Conservation (phyloP, 2,329 filamentous ascomycete genomes). For the Ophiostoma sp. region DNA sequence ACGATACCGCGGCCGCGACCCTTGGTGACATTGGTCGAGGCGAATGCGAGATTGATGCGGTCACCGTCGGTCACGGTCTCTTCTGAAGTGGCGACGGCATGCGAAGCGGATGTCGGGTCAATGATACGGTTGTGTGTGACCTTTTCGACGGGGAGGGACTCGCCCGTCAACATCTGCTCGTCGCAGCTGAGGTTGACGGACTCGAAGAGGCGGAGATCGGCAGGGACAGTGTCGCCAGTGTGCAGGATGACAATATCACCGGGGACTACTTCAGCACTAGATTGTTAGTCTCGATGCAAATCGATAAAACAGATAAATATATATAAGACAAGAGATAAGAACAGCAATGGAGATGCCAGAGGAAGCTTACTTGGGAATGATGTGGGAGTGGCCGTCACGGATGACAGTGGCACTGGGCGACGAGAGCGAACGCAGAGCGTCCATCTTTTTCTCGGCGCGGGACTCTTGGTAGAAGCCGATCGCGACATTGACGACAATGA, state of each 20-base stretch:
- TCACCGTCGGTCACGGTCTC: constrained; percentile 62
- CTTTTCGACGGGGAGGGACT: constrained; percentile 68
- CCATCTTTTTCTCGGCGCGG: constrained; percentile 62
- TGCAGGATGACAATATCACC: constrained; percentile 64
- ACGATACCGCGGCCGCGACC: constrained; percentile 69
- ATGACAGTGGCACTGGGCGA: constrained; percentile 59
- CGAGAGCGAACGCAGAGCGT: constrained; percentile 55
- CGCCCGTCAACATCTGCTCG: constrained; percentile 70
- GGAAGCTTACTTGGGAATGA: constrained; percentile 55
- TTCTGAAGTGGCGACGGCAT: constrained; percentile 40
- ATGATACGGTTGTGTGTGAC: constrained; percentile 47
- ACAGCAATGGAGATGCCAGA: too few relatives aligned
- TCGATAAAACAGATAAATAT: constrained; percentile 32
- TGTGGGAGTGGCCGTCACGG: constrained; percentile 53
- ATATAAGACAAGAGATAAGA: neutral
- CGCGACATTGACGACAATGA: constrained; percentile 57
- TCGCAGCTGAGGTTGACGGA: constrained; percentile 76
- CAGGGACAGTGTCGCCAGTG: constrained; percentile 69
- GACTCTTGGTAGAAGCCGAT: constrained; percentile 64
- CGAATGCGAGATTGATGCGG: constrained; percentile 68
- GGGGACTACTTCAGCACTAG: constrained; percentile 59
- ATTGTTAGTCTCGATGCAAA: constrained; percentile 15
- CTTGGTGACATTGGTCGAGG: constrained; percentile 66
- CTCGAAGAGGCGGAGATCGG: constrained; percentile 65
- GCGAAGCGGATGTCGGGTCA: constrained; percentile 43